Evolutionary conservation across 2,329 filamentous ascomycete genomes (phyloP).

Genomic region (Colletotrichum cuscutae): DNA sequence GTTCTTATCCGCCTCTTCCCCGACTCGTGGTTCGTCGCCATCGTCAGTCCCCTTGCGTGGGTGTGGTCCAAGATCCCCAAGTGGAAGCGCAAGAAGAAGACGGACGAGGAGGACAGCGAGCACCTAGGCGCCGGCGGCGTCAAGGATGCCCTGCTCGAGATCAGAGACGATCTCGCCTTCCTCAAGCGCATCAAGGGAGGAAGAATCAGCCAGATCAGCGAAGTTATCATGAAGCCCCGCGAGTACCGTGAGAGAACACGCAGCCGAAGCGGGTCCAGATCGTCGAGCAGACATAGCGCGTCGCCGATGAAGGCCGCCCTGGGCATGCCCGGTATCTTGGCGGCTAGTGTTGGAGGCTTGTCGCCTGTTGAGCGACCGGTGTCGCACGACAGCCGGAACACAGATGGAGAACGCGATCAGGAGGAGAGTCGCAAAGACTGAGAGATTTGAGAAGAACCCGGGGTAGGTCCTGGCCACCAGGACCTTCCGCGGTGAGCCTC

Average conservation of each 20-base stretch:
- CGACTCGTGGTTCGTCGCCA: constrained; percentile 26
- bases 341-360: constrained; percentile 37
- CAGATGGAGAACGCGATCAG: constrained; percentile 9
- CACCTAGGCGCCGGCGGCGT: constrained; percentile 47
- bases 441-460: neutral
- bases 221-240: constrained; percentile 65
- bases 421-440: constrained; percentile 5
- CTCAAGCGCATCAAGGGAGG: constrained; percentile 70
- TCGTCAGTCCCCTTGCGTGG: constrained; percentile 37
- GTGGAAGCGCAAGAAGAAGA: constrained; percentile 35
- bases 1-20: constrained; percentile 67
- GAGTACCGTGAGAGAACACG: constrained; percentile 46
- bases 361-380: constrained; percentile 30
- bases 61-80: constrained; percentile 33
- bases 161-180: constrained; percentile 71
- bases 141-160: constrained; percentile 59
- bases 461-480: neutral
- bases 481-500: neutral
- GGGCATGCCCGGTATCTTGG: constrained; percentile 37
- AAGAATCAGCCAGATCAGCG: constrained; percentile 68
- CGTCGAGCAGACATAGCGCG: constrained; percentile 32
- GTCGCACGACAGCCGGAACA: neutral
- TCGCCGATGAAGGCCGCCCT: constrained; percentile 36
- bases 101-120: constrained; percentile 43
- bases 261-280: constrained; percentile 34